These are phyloP conservation scores for Phytopythium mirpurense DNA, from an alignment of 352 stramenopile species.

Conservation along the genomic window DNA sequence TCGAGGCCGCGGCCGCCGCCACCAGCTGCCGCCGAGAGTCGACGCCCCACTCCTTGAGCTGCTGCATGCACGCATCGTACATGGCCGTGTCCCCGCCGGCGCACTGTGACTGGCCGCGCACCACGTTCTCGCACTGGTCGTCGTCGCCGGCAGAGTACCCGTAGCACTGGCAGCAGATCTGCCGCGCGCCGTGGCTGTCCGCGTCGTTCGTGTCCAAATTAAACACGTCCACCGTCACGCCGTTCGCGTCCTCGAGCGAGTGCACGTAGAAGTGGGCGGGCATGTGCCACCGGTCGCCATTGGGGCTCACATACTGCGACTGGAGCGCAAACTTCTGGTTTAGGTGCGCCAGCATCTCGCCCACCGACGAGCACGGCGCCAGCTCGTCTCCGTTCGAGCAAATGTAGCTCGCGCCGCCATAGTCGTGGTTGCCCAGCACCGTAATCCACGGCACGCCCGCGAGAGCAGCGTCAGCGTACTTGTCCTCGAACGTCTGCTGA, in stretches of 20 bases:
- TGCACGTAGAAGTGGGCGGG: constrained; percentile 81
- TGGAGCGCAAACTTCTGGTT: constrained; percentile 75
- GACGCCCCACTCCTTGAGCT: constrained; percentile 49
- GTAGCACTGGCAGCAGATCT: constrained; percentile 84
- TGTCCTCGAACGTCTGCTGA: constrained; percentile 74
- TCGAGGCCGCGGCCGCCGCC: constrained; percentile 50
- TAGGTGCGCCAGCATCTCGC: constrained; percentile 36
- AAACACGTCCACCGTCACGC: constrained; percentile 80
- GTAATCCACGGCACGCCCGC: constrained; percentile 77
- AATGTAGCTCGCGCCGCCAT: constrained; percentile 73
- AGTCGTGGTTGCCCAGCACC: constrained; percentile 85
- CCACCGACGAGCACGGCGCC: constrained; percentile 37
- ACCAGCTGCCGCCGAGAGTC: constrained; percentile 51
- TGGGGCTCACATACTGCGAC: constrained; percentile 70
- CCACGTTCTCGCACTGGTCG: constrained; percentile 43
- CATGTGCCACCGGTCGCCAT: constrained; percentile 79
- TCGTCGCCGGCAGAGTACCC: constrained; percentile 57
- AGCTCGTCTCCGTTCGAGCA: constrained; percentile 39
- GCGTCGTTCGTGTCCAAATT: constrained; percentile 84
- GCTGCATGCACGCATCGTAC: constrained; percentile 71
- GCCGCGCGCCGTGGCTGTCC: constrained; percentile 46
- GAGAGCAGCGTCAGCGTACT: constrained; percentile 46
- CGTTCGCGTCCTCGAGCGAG: constrained; percentile 45
- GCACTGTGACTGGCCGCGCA: constrained; percentile 43
- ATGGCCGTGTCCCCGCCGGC: constrained; percentile 45